Base-by-base conservation (phyloP, 257 asterid genomes). In the Gentiana macrophylla region DNA sequence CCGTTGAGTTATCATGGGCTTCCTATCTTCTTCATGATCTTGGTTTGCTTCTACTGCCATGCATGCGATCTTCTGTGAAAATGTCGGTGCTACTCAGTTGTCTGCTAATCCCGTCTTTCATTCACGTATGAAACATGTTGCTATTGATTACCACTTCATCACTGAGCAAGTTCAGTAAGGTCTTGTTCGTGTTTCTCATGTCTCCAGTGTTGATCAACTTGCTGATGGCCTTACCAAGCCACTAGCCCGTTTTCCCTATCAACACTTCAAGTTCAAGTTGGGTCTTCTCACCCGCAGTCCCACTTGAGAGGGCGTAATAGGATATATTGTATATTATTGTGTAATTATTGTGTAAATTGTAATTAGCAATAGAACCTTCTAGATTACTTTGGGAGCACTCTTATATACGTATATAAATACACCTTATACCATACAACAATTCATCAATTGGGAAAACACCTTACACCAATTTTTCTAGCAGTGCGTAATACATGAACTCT, bases 1-100 rank as follows among this genome's bases (percentile, higher is more conserved):
- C 37, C 1, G 49, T 11, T 0, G 50, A 60, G 37, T 11, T 60
- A 12, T 4, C 5, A 1, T 49, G 13, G 65, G 6, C 50, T n/a
- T 4, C 2, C 1, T 35, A 35, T 12, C n/a, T 60, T 2, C 38
- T 60, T 9, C 0, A 4, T 5, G 65, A 49, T 12, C 15, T 60
- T 2, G n/a, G 35, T 2, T 0, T 37, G 4, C 24, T 4, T 4
- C 13, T 8, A 1, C 3, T 4, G 47, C 9, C 6, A 8, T 1
- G 15, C 65, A 13, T 34, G 35, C 13, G 0, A 37, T 60, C 2
- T 13, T 6, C 6, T 60, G 57, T 60, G 65, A 60, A 6, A 49
- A 49, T 38, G 8, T 50, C 15, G 56, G 57, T 3, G 65, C 50
- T 34, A 60, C 65, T 4, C 49, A 32, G 3, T 13, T 49, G 0